Conservation (phyloP, 495 filamentous ascomycete genomes). For the Penicillium samsonianum region DNA sequence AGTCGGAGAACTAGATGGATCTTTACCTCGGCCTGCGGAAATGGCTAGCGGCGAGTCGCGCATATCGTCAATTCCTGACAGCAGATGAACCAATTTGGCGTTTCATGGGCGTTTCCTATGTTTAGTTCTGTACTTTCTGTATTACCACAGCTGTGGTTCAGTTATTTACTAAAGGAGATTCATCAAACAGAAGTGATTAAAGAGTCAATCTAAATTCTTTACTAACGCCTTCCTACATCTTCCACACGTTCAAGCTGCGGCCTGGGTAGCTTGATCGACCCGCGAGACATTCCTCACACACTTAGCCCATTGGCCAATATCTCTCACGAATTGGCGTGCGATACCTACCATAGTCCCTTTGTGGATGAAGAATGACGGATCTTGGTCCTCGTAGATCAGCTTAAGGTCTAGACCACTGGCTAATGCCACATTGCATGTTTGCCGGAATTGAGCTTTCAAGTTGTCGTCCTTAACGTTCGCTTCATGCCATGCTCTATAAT, state of each 20-base stretch:
- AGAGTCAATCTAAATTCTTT: neutral
- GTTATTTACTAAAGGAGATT: neutral
- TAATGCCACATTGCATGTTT: conserved; percentile 25
- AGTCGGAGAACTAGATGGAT: too few relatives aligned
- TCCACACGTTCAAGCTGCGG: too few relatives aligned
- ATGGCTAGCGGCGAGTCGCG: too few relatives aligned
- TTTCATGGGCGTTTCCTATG: too few relatives aligned
- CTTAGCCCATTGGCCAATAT: conserved; percentile 16
- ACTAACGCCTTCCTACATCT: too few relatives aligned
- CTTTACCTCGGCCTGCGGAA: too few relatives aligned
- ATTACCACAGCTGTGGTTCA: neutral
- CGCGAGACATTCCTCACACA: conserved; percentile 7
- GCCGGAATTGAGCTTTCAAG: conserved; percentile 22
- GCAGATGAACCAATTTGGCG: too few relatives aligned
- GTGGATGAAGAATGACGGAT: conserved; percentile 32
- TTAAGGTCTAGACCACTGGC: conserved; percentile 28
- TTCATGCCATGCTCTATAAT: conserved; percentile 28
- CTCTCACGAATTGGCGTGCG: conserved; percentile 25
- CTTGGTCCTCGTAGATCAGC: conserved; percentile 29
- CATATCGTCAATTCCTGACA: too few relatives aligned
- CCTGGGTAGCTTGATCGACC: too few relatives aligned
- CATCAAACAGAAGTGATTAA: neutral
- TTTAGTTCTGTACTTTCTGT: too few relatives aligned
- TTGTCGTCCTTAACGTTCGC: conserved; percentile 19
- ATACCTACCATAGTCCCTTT: conserved; percentile 27